phyloP scores from a whole-genome alignment of 768 basidiomycete genomes.

The Polyporus arcularius region DNA sequence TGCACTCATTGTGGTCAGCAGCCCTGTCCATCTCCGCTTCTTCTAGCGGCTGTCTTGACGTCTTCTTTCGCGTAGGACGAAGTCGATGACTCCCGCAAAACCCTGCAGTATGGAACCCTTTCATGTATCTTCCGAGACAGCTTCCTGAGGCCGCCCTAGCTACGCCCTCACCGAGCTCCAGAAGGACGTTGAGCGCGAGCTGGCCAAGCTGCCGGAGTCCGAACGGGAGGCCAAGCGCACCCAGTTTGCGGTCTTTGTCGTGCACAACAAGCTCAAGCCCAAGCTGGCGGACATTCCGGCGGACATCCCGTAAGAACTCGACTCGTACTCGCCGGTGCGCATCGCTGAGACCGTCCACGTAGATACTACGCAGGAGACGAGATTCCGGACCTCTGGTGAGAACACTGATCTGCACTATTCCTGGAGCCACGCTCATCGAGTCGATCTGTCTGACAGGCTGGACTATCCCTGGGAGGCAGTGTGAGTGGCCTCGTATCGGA shows the following conservation, averaged over 20 bases:
- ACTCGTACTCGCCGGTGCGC: slow-evolving; percentile 22
- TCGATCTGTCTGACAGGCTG: slow-evolving; percentile 48
- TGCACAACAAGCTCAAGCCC: slow-evolving; percentile 89
- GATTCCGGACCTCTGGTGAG: slow-evolving; percentile 71
- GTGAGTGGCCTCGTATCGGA: slow-evolving; percentile 42
- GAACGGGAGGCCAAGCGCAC: slow-evolving; percentile 73
- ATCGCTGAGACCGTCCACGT: slow-evolving; percentile 1
- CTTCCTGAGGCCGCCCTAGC: slow-evolving; percentile 37
- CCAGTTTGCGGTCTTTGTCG: slow-evolving; percentile 90
- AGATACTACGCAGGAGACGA: slow-evolving; percentile 84
- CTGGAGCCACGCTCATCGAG: slow-evolving; percentile 12
- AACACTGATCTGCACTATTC: slow-evolving; percentile 8
- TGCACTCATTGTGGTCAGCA: slow-evolving; percentile 78
- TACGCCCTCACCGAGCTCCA: slow-evolving; percentile 90
- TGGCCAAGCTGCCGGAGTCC: slow-evolving; percentile 63
- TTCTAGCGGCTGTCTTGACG: background rate
- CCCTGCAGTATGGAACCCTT: slow-evolving; percentile 63
- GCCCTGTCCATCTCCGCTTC: slow-evolving; percentile 1
- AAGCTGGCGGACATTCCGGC: slow-evolving; percentile 78
- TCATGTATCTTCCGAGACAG: background rate
- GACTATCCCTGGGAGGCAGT: slow-evolving; percentile 84
- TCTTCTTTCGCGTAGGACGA: slow-evolving; percentile 60
- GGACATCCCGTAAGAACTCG: slow-evolving; percentile 56
- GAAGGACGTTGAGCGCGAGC: slow-evolving; percentile 81
- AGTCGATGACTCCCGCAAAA: slow-evolving; percentile 87